These are phyloP conservation scores for Curvularia sp. DNA, from an alignment of 2,329 filamentous ascomycete genomes.

Conservation along the genomic window DNA sequence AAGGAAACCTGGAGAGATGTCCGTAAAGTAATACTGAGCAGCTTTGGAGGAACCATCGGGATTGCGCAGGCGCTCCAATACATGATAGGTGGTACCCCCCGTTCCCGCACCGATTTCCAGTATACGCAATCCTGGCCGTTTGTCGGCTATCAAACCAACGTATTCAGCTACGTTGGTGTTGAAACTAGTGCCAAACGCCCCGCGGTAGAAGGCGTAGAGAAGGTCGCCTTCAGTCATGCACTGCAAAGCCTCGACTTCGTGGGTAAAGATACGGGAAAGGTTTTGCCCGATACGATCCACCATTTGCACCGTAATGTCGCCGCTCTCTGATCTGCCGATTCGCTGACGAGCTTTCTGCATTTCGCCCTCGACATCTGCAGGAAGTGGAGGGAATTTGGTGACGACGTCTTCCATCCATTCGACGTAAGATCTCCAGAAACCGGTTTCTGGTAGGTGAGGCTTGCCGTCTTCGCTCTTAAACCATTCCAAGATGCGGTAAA, in stretches of 20 bases:
- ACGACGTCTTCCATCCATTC: conserved; percentile 15
- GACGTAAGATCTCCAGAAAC: conserved; percentile 16
- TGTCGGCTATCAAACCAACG: conserved; percentile 12
- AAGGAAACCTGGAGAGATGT: conserved; percentile 16
- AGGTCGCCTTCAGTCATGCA: conserved; percentile 17
- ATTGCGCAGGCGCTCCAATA: conserved; percentile 13
- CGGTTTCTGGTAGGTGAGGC: conserved; percentile 7
- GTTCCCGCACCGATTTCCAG: conserved; percentile 17
- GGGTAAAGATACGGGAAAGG: conserved; percentile 12
- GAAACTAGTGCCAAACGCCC: conserved; percentile 14
- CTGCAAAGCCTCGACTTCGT: conserved; percentile 14
- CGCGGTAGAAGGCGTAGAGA: conserved; percentile 11
- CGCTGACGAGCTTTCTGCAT: conserved; percentile 13
- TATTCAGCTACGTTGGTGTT: conserved; percentile 15
- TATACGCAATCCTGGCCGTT: conserved; percentile 11
- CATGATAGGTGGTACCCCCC: conserved; percentile 13
- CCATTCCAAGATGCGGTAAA: conserved; percentile 11
- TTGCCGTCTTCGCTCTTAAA: conserved; percentile 13
- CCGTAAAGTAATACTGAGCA: conserved; percentile 13
- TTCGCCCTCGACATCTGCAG: conserved; percentile 8
- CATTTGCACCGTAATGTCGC: conserved; percentile 15
- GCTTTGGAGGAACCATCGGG: conserved; percentile 10
- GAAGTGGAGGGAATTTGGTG: conserved; percentile 9
- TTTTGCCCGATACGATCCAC: conserved; percentile 14
- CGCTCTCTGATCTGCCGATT: conserved; percentile 11